phyloP scores from a whole-genome alignment of 345 rosid genomes.

The Tarenaya hassleriana region DNA sequence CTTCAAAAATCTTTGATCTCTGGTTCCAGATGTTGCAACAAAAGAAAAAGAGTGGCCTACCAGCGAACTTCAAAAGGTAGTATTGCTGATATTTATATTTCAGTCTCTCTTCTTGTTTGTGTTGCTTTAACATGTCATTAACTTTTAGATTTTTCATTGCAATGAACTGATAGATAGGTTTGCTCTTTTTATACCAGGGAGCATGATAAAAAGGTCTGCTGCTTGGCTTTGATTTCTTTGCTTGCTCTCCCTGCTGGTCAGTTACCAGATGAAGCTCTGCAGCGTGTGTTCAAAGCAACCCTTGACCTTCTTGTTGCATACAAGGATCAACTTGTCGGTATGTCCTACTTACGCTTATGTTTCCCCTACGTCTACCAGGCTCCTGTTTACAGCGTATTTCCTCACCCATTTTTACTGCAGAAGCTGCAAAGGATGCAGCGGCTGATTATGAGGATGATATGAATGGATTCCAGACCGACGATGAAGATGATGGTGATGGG shows the following conservation, averaged over 20 bases:
- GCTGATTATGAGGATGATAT: slow-evolving; percentile 72
- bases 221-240: slow-evolving; percentile 90
- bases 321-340: slow-evolving; percentile 87
- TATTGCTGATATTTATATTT: too few species aligned
- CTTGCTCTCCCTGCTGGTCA: slow-evolving; percentile 76
- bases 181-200: slow-evolving; percentile 57
- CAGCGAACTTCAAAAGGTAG: slow-evolving; percentile 81
- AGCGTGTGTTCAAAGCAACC: slow-evolving; percentile 66
- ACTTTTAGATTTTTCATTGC: too few species aligned
- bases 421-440: slow-evolving; percentile 58
- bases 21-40: slow-evolving; percentile 98
- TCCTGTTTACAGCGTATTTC: slow-evolving; percentile 1
- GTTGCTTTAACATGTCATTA: too few species aligned
- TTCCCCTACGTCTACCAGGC: not conserved
- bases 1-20: slow-evolving; percentile 59
- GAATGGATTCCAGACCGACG: slow-evolving; percentile 93
- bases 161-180: too few species aligned
- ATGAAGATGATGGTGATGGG: slow-evolving; percentile 67
- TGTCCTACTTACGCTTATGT: slow-evolving; percentile 3
- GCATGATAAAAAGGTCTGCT: slow-evolving; percentile 94
- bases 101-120: slow-evolving; percentile 5
- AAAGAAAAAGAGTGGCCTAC: slow-evolving; percentile 75
- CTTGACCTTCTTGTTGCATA: slow-evolving; percentile 87
- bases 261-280: slow-evolving; percentile 74
- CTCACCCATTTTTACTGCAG: too few species aligned